Base-by-base conservation (phyloP, 140 eudicot species). In the Anethum foeniculum region DNA sequence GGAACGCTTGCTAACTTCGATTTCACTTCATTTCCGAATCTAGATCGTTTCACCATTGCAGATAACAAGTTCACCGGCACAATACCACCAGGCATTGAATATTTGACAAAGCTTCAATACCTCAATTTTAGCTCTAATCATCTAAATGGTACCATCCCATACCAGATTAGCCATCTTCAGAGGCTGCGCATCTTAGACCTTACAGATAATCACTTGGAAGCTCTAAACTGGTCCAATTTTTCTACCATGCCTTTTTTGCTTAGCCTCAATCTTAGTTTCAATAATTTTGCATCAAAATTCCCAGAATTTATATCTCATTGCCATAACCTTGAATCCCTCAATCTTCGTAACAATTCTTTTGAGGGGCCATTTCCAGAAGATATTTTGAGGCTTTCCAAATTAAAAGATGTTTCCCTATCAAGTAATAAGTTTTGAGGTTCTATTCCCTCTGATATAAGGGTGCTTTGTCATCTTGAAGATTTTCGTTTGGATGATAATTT, bases 141-240 rank as follows among this genome's bases (percentile, higher is more conserved):
- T 38, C 48, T 71, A 27, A 38, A 38, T 7, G 76, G 76, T 14
- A 1, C 25, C 41, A 71, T 71, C 21, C 76, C 76, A 5, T 71
- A 34, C 76, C 76, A 71, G 76, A 11, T 71, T 38, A 71, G 76
- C 28, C 23, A 7, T 71, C 76, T 71, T 38, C 49, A 71, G 28
- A 38, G 7, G 6, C 21, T 71, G 47, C 25, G 15, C 14, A 32
- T 1, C 15, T 38, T 71, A 36, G 1, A 38, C 76, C 76, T 71
- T 3, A 6, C 46, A 71, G 13, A 1, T 36, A 71, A 71, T 71
- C 0, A 18, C 19, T 71, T 71, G 47, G 25, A 71, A 71, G 47
- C 76, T 71, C 16, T 48, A 36, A 38, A 71, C 9, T 71, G 76
- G 76, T 71, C 76, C 28, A 36, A 38, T 2, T 71, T 71, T 38